These are phyloP conservation scores for Eimeria maxima DNA, from an alignment of 169 alveolate species.

Conservation along the genomic window DNA sequence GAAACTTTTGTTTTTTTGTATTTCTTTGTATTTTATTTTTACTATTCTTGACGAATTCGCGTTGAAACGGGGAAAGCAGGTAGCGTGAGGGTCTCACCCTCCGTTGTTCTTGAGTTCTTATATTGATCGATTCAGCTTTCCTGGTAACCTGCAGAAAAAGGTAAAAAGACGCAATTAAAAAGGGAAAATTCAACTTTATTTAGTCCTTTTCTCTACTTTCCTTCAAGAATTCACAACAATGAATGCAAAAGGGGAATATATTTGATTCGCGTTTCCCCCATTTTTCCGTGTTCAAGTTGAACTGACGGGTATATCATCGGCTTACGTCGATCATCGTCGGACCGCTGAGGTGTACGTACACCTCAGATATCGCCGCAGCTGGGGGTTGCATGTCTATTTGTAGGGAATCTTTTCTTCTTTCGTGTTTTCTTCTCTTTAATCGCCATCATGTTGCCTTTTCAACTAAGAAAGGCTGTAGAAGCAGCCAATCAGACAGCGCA, in stretches of 20 bases:
- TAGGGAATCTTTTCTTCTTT: not conserved
- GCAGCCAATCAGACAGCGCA: slow-evolving; percentile 76
- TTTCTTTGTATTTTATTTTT: not conserved
- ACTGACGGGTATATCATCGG: too few species aligned
- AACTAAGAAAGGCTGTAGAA: slow-evolving; percentile 71
- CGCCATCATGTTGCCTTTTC: slow-evolving; percentile 72
- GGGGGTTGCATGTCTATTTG: not conserved
- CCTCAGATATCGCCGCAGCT: not conserved
- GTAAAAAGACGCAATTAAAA: too few species aligned
- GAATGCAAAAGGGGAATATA: not conserved
- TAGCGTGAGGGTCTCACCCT: not conserved
- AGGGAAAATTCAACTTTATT: not conserved
- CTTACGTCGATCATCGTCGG: too few species aligned
- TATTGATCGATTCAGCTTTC: not conserved
- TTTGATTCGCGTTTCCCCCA: not conserved
- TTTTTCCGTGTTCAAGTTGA: not conserved
- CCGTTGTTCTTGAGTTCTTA: too few species aligned
- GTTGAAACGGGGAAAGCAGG: not conserved
- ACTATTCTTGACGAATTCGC: not conserved
- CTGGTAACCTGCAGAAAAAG: not conserved
- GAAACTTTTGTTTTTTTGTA: not conserved
- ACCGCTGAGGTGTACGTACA: slow-evolving; percentile 18
- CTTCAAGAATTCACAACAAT: too few species aligned
- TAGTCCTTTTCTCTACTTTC: not conserved
- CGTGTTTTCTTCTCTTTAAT: not conserved